Evolutionary conservation across 495 filamentous ascomycete genomes (phyloP).

Genomic region (Hypoxylon crocopeplum): DNA sequence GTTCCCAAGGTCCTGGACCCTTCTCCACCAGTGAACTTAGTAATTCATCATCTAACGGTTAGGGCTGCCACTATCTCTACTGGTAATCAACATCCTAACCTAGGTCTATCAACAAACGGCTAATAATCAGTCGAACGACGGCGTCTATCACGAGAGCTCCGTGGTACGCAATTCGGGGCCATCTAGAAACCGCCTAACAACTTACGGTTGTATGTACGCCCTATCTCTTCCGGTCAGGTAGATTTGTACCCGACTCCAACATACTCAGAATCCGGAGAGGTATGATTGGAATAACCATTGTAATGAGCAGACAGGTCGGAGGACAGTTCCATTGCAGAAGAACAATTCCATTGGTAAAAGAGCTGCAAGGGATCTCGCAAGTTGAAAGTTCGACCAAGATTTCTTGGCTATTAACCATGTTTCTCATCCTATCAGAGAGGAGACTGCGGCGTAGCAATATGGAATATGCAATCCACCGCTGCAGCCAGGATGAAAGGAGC

Average conservation of each 20-base stretch:
- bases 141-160: constrained; percentile 2
- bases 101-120: too few species aligned
- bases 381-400: constrained; percentile 23
- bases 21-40: too few species aligned
- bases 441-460: too few species aligned
- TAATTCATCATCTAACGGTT: too few species aligned
- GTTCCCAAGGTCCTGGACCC: neutral
- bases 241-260: constrained; percentile 3
- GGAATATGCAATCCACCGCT: constrained; percentile 15
- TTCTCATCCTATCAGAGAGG: constrained; percentile 30
- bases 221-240: too few species aligned
- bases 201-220: too few species aligned
- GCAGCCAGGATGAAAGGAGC: constrained; percentile 28
- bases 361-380: constrained; percentile 12
- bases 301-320: constrained; percentile 11
- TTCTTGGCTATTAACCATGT: constrained; percentile 5
- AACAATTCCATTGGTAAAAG: constrained; percentile 19
- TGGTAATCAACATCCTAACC: too few species aligned
- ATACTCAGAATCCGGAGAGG: neutral
- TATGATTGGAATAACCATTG: constrained; percentile 14
- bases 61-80: too few species aligned
- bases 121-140: too few species aligned
- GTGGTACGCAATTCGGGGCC: neutral
- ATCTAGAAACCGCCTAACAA: too few species aligned
- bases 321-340: constrained; percentile 9